Percentiles rank a stretch among this genome's conserved stretches.
Evolutionary conservation across 176 grass and related monocot genomes (phyloP).

Genomic region (Themeda triandra): DNA sequence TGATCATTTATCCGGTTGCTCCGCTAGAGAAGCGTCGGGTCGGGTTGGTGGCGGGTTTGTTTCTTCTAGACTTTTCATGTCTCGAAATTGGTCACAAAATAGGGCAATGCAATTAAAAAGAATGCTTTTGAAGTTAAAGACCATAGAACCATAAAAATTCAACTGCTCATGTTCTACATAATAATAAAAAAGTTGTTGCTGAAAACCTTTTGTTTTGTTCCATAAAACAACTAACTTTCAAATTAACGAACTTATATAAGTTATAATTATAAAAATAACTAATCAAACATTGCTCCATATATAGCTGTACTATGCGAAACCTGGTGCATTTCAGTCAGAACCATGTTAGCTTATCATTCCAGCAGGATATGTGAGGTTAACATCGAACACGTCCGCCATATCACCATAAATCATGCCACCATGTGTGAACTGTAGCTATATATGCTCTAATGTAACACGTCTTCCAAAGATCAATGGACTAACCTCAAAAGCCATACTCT

Average conservation of each 20-base stretch:
- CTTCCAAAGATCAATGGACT: background rate
- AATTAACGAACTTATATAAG: background rate
- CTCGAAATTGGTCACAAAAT: constrained; percentile 12
- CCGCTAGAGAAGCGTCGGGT: background rate
- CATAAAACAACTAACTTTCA: constrained; percentile 1
- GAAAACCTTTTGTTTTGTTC: constrained; percentile 16
- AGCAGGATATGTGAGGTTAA: background rate
- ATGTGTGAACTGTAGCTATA: background rate
- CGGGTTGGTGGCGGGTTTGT: background rate
- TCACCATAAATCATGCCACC: background rate
- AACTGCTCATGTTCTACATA: background rate
- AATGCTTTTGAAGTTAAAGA: background rate
- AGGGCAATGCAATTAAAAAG: background rate
- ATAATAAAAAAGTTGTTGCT: background rate
- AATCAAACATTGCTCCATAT: background rate
- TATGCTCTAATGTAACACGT: background rate
- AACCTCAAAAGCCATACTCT: background rate
- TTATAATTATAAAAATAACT: background rate
- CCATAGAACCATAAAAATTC: background rate
- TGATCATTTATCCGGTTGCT: constrained; percentile 31
- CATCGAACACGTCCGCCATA: background rate
- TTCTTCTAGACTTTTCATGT: constrained; percentile 3
- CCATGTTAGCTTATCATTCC: background rate
- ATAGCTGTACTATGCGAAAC: background rate
- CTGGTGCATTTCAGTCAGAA: background rate